These are phyloP conservation scores for Xylaria multiplex DNA, from an alignment of 2,329 filamentous ascomycete species.

Conservation along the genomic window DNA sequence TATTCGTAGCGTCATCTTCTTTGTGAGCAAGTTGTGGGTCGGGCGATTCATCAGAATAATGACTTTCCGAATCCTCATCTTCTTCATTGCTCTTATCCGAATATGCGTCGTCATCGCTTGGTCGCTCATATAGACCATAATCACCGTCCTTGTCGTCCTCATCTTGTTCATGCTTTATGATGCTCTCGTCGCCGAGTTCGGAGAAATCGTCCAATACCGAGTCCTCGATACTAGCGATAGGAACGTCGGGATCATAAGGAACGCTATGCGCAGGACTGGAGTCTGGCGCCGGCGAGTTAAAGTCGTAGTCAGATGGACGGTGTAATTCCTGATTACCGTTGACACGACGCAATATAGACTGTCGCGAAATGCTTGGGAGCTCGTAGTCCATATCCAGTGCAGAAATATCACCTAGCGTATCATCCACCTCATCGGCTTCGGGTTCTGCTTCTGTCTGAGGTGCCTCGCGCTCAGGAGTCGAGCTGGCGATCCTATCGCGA, in stretches of 20 bases:
- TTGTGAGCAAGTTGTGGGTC: constrained; percentile 42
- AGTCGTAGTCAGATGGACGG: constrained; percentile 69
- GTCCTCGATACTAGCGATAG: constrained; percentile 87
- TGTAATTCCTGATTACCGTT: constrained; percentile 71
- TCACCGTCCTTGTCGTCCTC: constrained; percentile 71
- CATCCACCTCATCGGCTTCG: constrained; percentile 67
- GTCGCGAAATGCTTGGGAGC: constrained; percentile 85
- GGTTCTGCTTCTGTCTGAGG: constrained; percentile 54
- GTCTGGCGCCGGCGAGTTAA: constrained; percentile 69
- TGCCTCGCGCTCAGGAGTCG: constrained; percentile 58
- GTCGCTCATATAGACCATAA: constrained; percentile 72
- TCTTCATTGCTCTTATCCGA: constrained; percentile 51
- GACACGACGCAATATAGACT: constrained; percentile 90
- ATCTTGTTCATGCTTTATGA: constrained; percentile 73
- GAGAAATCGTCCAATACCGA: constrained; percentile 64
- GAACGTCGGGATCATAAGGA: constrained; percentile 84
- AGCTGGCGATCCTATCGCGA: constrained; percentile 57
- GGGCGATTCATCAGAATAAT: constrained; percentile 61
- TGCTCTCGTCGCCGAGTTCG: constrained; percentile 64
- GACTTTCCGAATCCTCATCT: constrained; percentile 65
- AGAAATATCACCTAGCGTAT: constrained; percentile 69
- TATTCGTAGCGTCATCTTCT: constrained; percentile 60
- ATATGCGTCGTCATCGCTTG: constrained; percentile 53
- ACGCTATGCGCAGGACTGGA: constrained; percentile 68
- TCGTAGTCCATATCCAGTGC: constrained; percentile 69